Evolutionary conservation across 306 rosid genomes (phyloP).

Genomic region (Begonia fuchsioides): DNA sequence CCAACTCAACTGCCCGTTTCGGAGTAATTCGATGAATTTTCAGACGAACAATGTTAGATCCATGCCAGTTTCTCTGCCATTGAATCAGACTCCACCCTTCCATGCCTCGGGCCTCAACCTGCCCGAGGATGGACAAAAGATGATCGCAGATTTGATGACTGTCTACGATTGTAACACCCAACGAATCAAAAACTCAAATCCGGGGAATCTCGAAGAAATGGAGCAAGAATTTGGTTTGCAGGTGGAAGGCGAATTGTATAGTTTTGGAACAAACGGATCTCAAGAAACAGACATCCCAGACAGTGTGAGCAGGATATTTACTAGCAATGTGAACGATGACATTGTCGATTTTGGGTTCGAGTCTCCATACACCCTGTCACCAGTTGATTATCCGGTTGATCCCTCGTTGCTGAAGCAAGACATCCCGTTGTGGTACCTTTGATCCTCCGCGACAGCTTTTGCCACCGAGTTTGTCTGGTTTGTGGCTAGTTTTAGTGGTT

Average conservation of each 20-base stretch:
- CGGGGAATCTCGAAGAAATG: conserved; percentile 3
- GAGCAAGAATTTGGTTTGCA: conserved; percentile 15
- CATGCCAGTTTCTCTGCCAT: conserved; percentile 9
- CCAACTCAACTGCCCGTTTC: conserved; percentile 28
- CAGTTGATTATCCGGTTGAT: conserved; percentile 16
- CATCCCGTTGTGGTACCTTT: conserved; percentile 26
- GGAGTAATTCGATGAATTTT: conserved; percentile 16
- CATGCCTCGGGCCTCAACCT: conserved; percentile 18
- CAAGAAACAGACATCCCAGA: conserved; percentile 15
- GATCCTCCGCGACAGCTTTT: not conserved
- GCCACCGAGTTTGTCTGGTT: too few relatives aligned
- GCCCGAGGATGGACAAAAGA: conserved; percentile 34
- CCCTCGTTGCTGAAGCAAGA: conserved; percentile 26
- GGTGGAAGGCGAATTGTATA: conserved; percentile 12
- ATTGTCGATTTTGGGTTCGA: conserved; percentile 17
- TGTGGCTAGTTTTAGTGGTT: too few relatives aligned
- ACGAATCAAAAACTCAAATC: conserved; percentile 14
- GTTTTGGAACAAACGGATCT: conserved; percentile 16
- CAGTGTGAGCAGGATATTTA: conserved; percentile 19
- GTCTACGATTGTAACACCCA: conserved; percentile 23
- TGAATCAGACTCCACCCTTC: conserved; percentile 9
- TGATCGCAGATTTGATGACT: conserved; percentile 32
- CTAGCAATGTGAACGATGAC: conserved; percentile 8
- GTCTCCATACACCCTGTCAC: conserved; percentile 22
- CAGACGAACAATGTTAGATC: conserved; percentile 17